phyloP scores from a whole-genome alignment of 768 basidiomycete species.

The Calocera cornea region DNA sequence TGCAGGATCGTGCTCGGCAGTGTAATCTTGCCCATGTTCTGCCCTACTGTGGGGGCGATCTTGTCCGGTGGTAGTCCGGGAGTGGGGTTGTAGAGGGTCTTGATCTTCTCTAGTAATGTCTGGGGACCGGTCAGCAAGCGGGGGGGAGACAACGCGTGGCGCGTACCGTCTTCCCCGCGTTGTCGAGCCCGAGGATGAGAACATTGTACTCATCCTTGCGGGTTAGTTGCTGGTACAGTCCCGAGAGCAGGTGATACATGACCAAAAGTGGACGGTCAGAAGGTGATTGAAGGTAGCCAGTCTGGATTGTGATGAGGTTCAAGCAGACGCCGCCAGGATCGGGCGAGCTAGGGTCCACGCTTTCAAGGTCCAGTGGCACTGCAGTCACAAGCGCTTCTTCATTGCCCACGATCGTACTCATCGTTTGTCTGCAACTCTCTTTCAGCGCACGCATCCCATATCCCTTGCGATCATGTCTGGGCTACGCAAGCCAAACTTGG shows the following conservation, averaged over 20 bases:
- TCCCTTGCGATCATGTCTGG: neutral
- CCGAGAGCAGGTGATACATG: slow-evolving; percentile 93
- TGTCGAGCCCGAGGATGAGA: slow-evolving; percentile 81
- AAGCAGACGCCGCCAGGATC: too few species aligned
- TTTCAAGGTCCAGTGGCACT: too few species aligned
- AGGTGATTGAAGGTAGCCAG: too few species aligned
- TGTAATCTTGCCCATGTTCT: slow-evolving; percentile 91
- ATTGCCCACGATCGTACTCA: neutral
- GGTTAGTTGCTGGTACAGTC: slow-evolving; percentile 79
- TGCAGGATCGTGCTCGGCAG: slow-evolving; percentile 87
- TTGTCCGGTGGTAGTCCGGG: slow-evolving; percentile 84
- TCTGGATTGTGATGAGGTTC: too few species aligned
- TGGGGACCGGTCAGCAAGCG: slow-evolving; percentile 20
- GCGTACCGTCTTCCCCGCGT: slow-evolving; percentile 78
- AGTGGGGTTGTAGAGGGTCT: slow-evolving; percentile 75
- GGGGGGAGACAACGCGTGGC: neutral
- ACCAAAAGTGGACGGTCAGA: neutral
- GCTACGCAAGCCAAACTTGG: slow-evolving; percentile 38
- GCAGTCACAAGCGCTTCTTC: too few species aligned
- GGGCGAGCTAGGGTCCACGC: too few species aligned
- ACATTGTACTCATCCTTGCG: slow-evolving; percentile 86
- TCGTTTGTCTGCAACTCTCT: neutral
- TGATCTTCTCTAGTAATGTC: slow-evolving; percentile 87
- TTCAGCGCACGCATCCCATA: neutral
- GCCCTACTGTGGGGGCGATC: slow-evolving; percentile 92